A percentile compares a stretch with the other conserved stretches of the same genome.
These are phyloP conservation scores for Tremella yokohamensis DNA, from an alignment of 768 basidiomycete species.

Conservation along the genomic window DNA sequence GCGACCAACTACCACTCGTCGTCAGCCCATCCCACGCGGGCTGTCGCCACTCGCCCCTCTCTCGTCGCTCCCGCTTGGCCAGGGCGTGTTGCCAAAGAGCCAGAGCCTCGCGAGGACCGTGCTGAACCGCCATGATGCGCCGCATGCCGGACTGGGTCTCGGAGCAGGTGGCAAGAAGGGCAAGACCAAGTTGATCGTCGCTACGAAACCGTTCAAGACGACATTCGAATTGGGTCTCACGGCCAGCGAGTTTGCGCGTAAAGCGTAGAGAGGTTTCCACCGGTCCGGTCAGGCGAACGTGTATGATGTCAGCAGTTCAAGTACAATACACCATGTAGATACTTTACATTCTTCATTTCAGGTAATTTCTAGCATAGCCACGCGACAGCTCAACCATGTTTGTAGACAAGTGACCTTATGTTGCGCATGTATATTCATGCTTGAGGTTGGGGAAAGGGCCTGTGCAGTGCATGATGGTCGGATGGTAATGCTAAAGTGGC, in stretches of 20 bases:
- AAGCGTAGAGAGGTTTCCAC: too few species aligned
- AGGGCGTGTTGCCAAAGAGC: slow-evolving; percentile 28
- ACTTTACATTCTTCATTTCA: too few species aligned
- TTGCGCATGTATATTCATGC: too few species aligned
- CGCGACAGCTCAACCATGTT: too few species aligned
- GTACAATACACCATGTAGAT: too few species aligned
- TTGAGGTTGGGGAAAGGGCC: too few species aligned
- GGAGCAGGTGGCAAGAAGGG: slow-evolving; percentile 13
- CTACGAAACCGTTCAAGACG: slow-evolving; percentile 39
- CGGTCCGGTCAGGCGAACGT: too few species aligned
- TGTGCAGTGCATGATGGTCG: too few species aligned
- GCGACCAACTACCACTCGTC: neutral
- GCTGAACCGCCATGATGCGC: slow-evolving; percentile 23
- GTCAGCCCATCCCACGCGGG: neutral
- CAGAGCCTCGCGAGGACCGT: slow-evolving; percentile 38
- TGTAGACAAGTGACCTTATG: too few species aligned
- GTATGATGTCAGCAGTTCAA: too few species aligned
- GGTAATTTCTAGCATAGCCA: too few species aligned
- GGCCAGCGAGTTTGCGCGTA: slow-evolving; percentile 40
- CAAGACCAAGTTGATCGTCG: slow-evolving; percentile 37
- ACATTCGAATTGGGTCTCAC: slow-evolving; percentile 41
- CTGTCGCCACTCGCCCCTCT: neutral
- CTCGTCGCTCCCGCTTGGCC: neutral
- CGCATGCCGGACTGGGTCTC: slow-evolving; percentile 25
- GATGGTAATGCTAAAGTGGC: too few species aligned